Evolutionary conservation across 2,329 filamentous ascomycete species (phyloP).

Genomic region (Hypoxylon sp.): DNA sequence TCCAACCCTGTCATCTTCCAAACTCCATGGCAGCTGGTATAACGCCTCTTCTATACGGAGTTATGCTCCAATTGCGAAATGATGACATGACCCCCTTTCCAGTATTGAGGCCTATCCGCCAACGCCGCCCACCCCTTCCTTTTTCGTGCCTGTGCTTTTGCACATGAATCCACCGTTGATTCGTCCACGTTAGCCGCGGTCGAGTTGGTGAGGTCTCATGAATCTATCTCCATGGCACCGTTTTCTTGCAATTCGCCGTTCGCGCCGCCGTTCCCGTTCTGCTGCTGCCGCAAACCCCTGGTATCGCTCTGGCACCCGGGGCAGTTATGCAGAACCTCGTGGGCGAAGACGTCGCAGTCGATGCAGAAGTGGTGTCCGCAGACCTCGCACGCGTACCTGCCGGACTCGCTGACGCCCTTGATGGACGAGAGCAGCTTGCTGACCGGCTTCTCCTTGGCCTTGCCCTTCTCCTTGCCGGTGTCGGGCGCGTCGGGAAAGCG

Average conservation of each 20-base stretch:
- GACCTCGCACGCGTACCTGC: slow-evolving; percentile 86
- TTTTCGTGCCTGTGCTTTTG: slow-evolving; percentile 9
- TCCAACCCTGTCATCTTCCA: background rate
- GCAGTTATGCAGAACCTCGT: slow-evolving; percentile 95
- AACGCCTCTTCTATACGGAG: slow-evolving; percentile 3
- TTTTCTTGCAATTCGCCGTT: slow-evolving; percentile 45
- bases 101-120: slow-evolving; percentile 11
- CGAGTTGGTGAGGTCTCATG: slow-evolving; percentile 31
- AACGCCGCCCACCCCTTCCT: slow-evolving; percentile 12
- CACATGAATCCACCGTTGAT: background rate
- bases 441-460: slow-evolving; percentile 37
- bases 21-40: background rate
- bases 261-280: slow-evolving; percentile 16
- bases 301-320: slow-evolving; percentile 78
- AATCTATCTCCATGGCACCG: slow-evolving; percentile 57
- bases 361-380: slow-evolving; percentile 95
- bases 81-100: slow-evolving; percentile 6
- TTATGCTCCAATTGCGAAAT: background rate
- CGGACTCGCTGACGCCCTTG: slow-evolving; percentile 82
- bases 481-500: slow-evolving; percentile 67
- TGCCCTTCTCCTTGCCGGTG: slow-evolving; percentile 23
- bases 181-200: background rate
- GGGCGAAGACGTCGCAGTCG: slow-evolving; percentile 94
- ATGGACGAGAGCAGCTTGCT: slow-evolving; percentile 37
- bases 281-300: slow-evolving; percentile 36